Evolutionary conservation across 257 asterid genomes (phyloP).

Genomic region (Phtheirospermum japonicum): DNA sequence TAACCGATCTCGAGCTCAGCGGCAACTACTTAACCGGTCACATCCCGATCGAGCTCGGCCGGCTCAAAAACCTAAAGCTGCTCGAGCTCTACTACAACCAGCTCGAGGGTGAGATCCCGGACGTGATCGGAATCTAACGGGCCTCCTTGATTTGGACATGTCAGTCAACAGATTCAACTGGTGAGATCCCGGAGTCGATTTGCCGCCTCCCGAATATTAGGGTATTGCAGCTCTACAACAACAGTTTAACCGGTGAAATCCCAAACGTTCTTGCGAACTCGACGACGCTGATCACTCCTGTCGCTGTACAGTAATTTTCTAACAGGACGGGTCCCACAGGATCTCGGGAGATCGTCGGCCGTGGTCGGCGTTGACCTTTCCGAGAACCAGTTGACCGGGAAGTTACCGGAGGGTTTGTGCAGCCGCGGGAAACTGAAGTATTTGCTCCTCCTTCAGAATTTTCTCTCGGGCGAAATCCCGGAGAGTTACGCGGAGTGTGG

Average conservation of each 20-base stretch:
- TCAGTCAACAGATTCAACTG: slow-evolving; percentile 65
- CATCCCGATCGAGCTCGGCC: slow-evolving; percentile 66
- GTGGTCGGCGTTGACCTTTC: slow-evolving; percentile 74
- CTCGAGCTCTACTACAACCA: slow-evolving; percentile 84
- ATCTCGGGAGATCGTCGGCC: slow-evolving; percentile 58
- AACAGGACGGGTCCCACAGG: slow-evolving; percentile 65
- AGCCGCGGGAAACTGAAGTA: slow-evolving; percentile 63
- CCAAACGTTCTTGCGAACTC: slow-evolving; percentile 59
- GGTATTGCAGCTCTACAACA: slow-evolving; percentile 71
- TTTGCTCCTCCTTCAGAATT: slow-evolving; percentile 67
- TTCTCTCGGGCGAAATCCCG: slow-evolving; percentile 66
- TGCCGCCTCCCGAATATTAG: slow-evolving; percentile 62
- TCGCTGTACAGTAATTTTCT: slow-evolving; percentile 72
- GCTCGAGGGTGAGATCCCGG: slow-evolving; percentile 72
- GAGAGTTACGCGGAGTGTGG: slow-evolving; percentile 55
- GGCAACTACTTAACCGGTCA: slow-evolving; percentile 59
- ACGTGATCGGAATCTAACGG: slow-evolving; percentile 66
- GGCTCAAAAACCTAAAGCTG: slow-evolving; percentile 46
- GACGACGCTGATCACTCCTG: slow-evolving; percentile 49
- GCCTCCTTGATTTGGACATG: slow-evolving; percentile 59
- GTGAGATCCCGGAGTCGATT: slow-evolving; percentile 59
- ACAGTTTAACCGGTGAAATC: slow-evolving; percentile 63
- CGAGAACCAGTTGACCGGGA: slow-evolving; percentile 68
- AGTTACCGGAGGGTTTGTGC: slow-evolving; percentile 65
- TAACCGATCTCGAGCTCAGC: slow-evolving; percentile 70